Base-by-base conservation (phyloP, 179 eudicot genomes). In the Beta lomatogona region DNA sequence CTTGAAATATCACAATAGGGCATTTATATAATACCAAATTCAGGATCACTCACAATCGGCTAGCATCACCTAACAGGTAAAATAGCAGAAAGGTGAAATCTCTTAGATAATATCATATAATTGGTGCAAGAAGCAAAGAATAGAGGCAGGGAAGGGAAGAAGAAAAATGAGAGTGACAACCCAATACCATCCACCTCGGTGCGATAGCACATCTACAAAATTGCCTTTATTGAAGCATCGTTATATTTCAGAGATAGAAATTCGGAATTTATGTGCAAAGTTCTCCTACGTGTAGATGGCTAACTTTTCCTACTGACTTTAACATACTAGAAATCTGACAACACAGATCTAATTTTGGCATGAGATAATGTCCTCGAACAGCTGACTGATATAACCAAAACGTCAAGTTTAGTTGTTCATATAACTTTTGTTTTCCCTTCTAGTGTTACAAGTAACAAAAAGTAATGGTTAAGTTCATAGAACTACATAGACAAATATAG, bases 221-320 rank as follows among this genome's bases (percentile, higher is more conserved):
- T 45, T 16, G 66, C 25, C 58, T 61, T 61, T 61, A n/a, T n/a
- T 19, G 16, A 61, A 61, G 66, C 66, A 61, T 61, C 28, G n/a
- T 61, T 19, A 61, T 11, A 61, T 61, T 28, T 13, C 19, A 67
- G 7, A 67, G 14, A 48, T 13, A 67, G n/a, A 67, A 13, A 12
- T 41, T 31, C 19, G 8, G 31, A 67, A 19, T n/a, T 71, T 3
- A 4, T 46, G 4, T 3, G 55, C 15, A 55, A 46, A n/a, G 4
- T 44, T 19, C 31, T 69, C 50, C 44, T 44, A 11, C 9, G 22
- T 19, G n/a, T 19, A 6, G 44, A 68, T 52, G 59, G 74, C 73
- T 13, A 46, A 53, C 66, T 80, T 64, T 52, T 46, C 76, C 50
- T 55, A 73, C 73, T n/a, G 53, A 57, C 58, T 46, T 60, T 22